Base-by-base conservation (phyloP, 1,139 yeast genomes). In the Suhomyces bolitotheri region DNA sequence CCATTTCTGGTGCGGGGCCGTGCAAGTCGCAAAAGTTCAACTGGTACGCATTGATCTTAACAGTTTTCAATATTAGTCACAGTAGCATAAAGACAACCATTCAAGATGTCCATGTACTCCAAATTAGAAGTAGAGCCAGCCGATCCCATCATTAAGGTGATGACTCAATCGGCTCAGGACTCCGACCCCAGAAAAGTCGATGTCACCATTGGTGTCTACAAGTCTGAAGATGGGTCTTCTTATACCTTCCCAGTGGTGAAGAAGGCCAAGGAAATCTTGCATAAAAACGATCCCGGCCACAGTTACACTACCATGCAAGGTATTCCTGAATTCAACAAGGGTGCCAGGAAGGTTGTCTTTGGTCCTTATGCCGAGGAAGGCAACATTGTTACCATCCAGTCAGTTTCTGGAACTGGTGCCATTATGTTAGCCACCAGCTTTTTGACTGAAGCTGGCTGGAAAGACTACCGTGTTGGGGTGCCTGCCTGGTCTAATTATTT, bases 331-430 rank as follows among this genome's bases (percentile, higher is more conserved):
- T 70, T 63, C 44, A 50, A 57, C 11, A 33, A 38, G 4, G 71
- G 64, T n/a, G 71, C 75, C 15, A 60, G 61, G 41, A 44, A 47
- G 29, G 59, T 60, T 7, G 49, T 66, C 9, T 68, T 70, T 44
- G 75, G 73, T 9, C 50, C 54, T 11, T 35, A 44, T 19, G 56
- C 47, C 10, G 34, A 43, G 7, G 53, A 56, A 24, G 59, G 56
- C 5, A 61, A 56, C 31, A 46, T 69, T 20, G 67, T 66, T 4
- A 56, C 71, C 3, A 45, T 68, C 15, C 76, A 70, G 44, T 60
- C 73, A 31, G 60, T 70, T 26, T 65, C 72, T 15, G 76, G 76
- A 5, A 66, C 74, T 15, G 75, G 75, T 2, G 63, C 75, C 9
- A 50, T 66, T 31, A 73, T 66, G 46, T 58, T 66, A 60, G 75